Conservation (phyloP, 78 protist genomes). For the Planoprotostelium fungivorum region DNA sequence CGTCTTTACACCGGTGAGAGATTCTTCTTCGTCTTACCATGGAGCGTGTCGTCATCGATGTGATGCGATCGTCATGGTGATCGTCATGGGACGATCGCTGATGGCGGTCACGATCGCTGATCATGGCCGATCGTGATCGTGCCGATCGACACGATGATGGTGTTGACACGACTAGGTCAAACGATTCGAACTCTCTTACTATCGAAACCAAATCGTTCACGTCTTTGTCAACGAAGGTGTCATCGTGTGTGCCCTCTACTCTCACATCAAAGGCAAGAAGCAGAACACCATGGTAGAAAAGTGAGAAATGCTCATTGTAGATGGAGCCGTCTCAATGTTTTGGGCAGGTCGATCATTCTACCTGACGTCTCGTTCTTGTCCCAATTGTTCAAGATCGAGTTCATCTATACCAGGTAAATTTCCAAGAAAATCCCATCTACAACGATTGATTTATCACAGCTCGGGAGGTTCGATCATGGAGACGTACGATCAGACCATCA, state of each 20-base stretch:
- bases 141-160: too few species aligned
- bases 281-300: background rate
- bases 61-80: too few species aligned
- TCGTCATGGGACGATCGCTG: too few species aligned
- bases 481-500: background rate
- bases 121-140: too few species aligned
- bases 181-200: background rate
- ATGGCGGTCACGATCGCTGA: too few species aligned
- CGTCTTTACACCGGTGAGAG: background rate
- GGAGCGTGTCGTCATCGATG: too few species aligned
- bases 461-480: background rate
- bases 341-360: background rate
- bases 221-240: conserved; percentile 2
- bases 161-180: background rate
- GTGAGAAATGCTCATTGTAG: too few species aligned
- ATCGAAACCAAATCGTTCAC: conserved; percentile 1
- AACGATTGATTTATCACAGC: too few species aligned
- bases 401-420: background rate
- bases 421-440: too few species aligned
- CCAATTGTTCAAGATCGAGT: background rate
- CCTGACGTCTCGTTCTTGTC: background rate
- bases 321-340: too few species aligned
- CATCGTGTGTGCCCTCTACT: background rate
- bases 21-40: too few species aligned
- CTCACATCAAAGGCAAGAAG: background rate